Percentiles rank a stretch among this genome's conserved stretches.
Conservation (phyloP, 2,329 filamentous ascomycete species). For the Paracoccidioides lutzii region DNA sequence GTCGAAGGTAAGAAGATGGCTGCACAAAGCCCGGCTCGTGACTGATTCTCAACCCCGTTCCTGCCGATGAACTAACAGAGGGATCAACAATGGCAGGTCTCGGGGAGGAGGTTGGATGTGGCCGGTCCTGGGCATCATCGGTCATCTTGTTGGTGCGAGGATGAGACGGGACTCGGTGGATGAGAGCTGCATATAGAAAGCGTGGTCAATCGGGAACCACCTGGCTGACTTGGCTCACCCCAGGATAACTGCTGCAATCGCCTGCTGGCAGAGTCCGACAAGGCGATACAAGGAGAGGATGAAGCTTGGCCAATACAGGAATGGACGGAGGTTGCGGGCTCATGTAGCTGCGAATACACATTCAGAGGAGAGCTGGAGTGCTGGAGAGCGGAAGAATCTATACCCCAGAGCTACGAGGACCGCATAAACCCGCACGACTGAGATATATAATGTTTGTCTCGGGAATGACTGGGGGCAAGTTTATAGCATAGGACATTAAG, state of each 20-base stretch:
- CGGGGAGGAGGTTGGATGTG: constrained; percentile 14
- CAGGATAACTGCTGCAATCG: background rate
- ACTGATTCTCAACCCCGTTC: constrained; percentile 15
- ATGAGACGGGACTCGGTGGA: constrained; percentile 8
- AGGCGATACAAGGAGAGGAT: background rate
- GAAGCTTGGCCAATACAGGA: background rate
- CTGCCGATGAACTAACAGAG: constrained; percentile 9
- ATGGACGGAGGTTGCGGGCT: background rate
- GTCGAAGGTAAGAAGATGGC: constrained; percentile 37
- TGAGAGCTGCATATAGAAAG: constrained; percentile 10
- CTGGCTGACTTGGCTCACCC: constrained; percentile 1
- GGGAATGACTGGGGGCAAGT: too few species aligned
- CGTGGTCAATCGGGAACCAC: constrained; percentile 2
- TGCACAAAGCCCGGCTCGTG: constrained; percentile 37
- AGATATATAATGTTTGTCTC: background rate
- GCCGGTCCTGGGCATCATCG: constrained; percentile 16
- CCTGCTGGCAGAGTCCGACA: background rate
- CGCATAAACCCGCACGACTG: background rate
- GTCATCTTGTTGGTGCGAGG: constrained; percentile 14
- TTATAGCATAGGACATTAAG: background rate
- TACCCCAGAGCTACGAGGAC: background rate
- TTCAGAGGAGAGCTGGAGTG: background rate
- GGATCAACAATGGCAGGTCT: constrained; percentile 4
- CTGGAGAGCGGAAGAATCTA: background rate
- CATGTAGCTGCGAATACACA: background rate